Percentiles rank a stretch among this genome's conserved stretches.
These are phyloP conservation scores for Globisporangium parvum DNA, from an alignment of 352 stramenopile genomes.

Conservation along the genomic window DNA sequence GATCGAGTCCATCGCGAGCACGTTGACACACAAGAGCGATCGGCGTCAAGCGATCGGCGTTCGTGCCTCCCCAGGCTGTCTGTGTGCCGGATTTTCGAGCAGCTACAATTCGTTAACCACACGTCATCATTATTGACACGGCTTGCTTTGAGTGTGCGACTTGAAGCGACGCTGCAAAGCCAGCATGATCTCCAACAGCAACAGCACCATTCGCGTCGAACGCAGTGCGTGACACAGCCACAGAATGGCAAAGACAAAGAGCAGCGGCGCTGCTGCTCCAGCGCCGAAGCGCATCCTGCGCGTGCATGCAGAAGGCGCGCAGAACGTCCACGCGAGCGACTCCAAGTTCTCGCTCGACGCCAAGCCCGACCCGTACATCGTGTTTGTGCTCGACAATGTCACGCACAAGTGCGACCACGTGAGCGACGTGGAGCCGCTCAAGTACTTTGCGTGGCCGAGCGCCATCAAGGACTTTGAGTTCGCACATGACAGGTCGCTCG, in stretches of 20 bases:
- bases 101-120: too few species aligned
- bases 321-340: constrained; percentile 20
- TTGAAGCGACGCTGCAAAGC: too few species aligned
- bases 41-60: too few species aligned
- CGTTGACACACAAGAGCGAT: too few species aligned
- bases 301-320: constrained; percentile 32
- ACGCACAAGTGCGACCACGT: constrained; percentile 25
- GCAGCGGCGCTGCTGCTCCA: background rate
- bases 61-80: too few species aligned
- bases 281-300: constrained; percentile 13
- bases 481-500: constrained; percentile 10
- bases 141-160: too few species aligned
- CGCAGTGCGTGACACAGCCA: too few species aligned
- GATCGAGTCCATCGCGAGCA: constrained; percentile 9
- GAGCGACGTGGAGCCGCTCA: constrained; percentile 33
- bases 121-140: too few species aligned
- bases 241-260: constrained; percentile 5
- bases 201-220: background rate
- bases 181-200: background rate
- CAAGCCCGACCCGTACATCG: constrained; percentile 42
- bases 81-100: too few species aligned
- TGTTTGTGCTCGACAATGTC: constrained; percentile 25
- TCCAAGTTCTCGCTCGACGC: constrained; percentile 27
- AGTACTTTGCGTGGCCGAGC: constrained; percentile 41
- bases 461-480: constrained; percentile 33